A percentile compares a stretch with the other conserved stretches of the same genome.
Evolutionary conservation across 2,329 filamentous ascomycete genomes (phyloP).

Genomic region (Xylaria sp.): DNA sequence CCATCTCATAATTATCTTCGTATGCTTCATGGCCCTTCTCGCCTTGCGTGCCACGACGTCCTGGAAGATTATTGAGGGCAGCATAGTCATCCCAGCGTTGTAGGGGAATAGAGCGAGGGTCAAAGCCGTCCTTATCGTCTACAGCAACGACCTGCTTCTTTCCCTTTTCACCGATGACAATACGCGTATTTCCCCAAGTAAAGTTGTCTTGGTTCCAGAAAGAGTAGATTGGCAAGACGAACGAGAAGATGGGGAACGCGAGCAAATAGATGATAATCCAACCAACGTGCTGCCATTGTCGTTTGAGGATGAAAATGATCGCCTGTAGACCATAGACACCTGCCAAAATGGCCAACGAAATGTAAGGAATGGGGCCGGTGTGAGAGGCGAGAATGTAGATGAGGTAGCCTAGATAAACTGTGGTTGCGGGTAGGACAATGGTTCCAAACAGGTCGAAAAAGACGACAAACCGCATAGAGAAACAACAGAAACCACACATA

Average conservation of each 20-base stretch:
- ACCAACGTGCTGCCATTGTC: constrained; percentile 97
- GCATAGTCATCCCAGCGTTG: constrained; percentile 99
- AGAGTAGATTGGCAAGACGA: constrained; percentile 91
- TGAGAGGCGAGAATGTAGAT: constrained; percentile 79
- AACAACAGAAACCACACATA: constrained; percentile 98
- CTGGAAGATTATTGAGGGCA: constrained; percentile 83
- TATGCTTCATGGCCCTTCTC: constrained; percentile 74
- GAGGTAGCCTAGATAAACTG: constrained; percentile 85
- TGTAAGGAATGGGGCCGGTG: constrained; percentile 80
- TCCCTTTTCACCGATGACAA: constrained; percentile 94
- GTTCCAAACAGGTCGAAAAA: constrained; percentile 95
- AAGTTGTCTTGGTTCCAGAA: constrained; percentile 99
- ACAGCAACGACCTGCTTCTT: constrained; percentile 89
- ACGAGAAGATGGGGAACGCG: constrained; percentile 94
- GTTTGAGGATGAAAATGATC: constrained; percentile 94
- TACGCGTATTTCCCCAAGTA: constrained; percentile 97
- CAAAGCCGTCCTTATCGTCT: constrained; percentile 81
- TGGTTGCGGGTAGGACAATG: constrained; percentile 89
- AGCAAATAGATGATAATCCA: constrained; percentile 99
- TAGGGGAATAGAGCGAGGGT: constrained; percentile 90
- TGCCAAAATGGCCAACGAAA: constrained; percentile 89
- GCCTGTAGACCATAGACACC: constrained; percentile 96
- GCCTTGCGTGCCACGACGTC: constrained; percentile 77
- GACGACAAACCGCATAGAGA: constrained; percentile 97
- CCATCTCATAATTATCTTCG: constrained; percentile 90